Evolutionary conservation across 768 basidiomycete species (phyloP).

Genomic region (Leccinum aurantiacum): DNA sequence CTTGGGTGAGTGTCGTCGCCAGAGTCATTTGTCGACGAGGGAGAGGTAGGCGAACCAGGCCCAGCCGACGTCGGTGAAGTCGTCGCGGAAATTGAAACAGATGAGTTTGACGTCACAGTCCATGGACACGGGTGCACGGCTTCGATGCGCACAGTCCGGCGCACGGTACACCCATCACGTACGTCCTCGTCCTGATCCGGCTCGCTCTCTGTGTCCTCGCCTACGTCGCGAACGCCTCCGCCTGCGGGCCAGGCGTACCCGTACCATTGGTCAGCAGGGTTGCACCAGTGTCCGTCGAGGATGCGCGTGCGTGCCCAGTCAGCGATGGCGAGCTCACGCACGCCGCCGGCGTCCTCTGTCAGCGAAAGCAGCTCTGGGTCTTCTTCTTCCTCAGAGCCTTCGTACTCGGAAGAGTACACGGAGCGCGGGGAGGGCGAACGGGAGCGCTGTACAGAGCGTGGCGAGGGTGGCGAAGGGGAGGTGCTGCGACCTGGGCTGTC

Average conservation of each 20-base stretch:
- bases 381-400: slow-evolving; percentile 42
- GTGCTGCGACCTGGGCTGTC: slow-evolving; percentile 25
- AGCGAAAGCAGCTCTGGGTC: slow-evolving; percentile 43
- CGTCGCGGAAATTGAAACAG: slow-evolving; percentile 8
- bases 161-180: slow-evolving; percentile 18
- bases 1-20: slow-evolving; percentile 45
- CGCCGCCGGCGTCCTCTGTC: slow-evolving; percentile 47
- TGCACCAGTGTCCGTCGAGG: slow-evolving; percentile 74
- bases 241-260: slow-evolving; percentile 41
- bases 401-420: slow-evolving; percentile 33
- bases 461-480: slow-evolving; percentile 29
- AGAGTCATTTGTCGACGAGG: slow-evolving; percentile 15
- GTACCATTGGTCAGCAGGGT: slow-evolving; percentile 72
- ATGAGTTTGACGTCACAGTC: slow-evolving; percentile 34
- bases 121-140: slow-evolving; percentile 62
- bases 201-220: slow-evolving; percentile 31
- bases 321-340: slow-evolving; percentile 56
- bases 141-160: slow-evolving; percentile 22
- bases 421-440: slow-evolving; percentile 34
- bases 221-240: slow-evolving; percentile 30
- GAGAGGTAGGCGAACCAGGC: slow-evolving; percentile 26
- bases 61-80: slow-evolving; percentile 23
- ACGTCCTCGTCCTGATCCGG: slow-evolving; percentile 26
- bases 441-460: slow-evolving; percentile 27
- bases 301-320: slow-evolving; percentile 75